Conservation (phyloP, 129 eudicot species). For the Tagetes patula region DNA sequence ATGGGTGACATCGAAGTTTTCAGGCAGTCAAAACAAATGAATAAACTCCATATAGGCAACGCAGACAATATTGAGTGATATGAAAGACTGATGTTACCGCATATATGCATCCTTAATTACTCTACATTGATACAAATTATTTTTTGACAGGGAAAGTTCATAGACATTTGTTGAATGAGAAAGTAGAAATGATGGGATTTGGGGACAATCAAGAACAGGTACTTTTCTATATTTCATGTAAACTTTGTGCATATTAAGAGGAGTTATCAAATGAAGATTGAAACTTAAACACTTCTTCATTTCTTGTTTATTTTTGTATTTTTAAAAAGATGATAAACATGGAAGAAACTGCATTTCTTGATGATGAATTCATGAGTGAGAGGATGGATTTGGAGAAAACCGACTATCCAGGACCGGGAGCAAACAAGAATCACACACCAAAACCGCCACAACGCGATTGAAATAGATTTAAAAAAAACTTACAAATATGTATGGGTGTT, state of each 20-base stretch:
- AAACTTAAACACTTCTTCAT: background rate
- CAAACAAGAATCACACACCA: conserved; percentile 55
- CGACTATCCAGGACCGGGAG: conserved; percentile 60
- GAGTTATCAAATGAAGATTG: conserved; percentile 13
- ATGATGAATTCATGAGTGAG: conserved; percentile 36
- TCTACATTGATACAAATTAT: conserved; percentile 6
- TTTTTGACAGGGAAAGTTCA: conserved; percentile 30
- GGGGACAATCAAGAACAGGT: conserved; percentile 33
- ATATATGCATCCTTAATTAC: no score
- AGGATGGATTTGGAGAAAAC: conserved; percentile 56
- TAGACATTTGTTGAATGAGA: conserved; percentile 34
- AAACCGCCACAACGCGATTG: conserved; percentile 38
- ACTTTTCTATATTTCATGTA: conserved; percentile 11
- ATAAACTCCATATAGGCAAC: no score
- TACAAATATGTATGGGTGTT: conserved; percentile 18
- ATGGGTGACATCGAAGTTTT: no score
- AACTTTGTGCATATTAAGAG: conserved; percentile 5
- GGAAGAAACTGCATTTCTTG: conserved; percentile 27
- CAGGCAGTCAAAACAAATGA: no score
- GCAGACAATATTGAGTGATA: no score
- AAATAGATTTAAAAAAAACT: conserved; percentile 16
- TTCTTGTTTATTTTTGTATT: background rate
- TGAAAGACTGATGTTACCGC: no score
- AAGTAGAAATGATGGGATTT: conserved; percentile 28
- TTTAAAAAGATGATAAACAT: conserved; percentile 29